Evolutionary conservation across 768 basidiomycete genomes (phyloP).

Genomic region (Serendipita sp.): DNA sequence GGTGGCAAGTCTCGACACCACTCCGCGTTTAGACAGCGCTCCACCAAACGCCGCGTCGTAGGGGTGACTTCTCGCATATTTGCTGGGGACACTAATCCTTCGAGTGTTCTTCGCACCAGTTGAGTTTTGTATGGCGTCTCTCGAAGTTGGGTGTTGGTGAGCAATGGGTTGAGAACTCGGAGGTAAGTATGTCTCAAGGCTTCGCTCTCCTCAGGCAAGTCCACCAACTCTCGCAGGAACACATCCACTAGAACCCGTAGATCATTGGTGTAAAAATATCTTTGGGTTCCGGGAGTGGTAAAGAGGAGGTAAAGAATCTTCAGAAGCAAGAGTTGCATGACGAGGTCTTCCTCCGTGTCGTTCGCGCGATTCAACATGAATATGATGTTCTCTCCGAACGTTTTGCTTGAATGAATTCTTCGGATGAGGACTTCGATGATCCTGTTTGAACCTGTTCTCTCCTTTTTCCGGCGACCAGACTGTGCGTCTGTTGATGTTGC

Average conservation of each 20-base stretch:
- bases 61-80: constrained; percentile 68
- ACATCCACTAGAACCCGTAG: constrained; percentile 93
- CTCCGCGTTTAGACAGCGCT: constrained; percentile 71
- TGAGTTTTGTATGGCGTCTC: constrained; percentile 78
- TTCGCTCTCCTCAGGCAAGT: constrained; percentile 88
- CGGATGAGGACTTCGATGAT: constrained; percentile 71
- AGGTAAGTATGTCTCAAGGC: constrained; percentile 93
- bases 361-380: constrained; percentile 95
- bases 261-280: constrained; percentile 98
- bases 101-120: constrained; percentile 71
- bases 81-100: constrained; percentile 56
- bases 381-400: constrained; percentile 96
- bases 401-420: constrained; percentile 75
- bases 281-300: constrained; percentile 79
- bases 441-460: constrained; percentile 39
- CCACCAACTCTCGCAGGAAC: constrained; percentile 82
- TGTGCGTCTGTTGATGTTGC: constrained; percentile 34
- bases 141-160: constrained; percentile 85
- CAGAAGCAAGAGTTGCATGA: constrained; percentile 86
- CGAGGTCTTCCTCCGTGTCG: constrained; percentile 75
- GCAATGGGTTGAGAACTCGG: constrained; percentile 85
- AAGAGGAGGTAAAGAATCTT: constrained; percentile 92
- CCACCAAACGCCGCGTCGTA: constrained; percentile 82
- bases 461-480: constrained; percentile 27
- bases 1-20: constrained; percentile 66